Base-by-base conservation (phyloP, 768 basidiomycete genomes). In the Strobilomyces dryophilus region DNA sequence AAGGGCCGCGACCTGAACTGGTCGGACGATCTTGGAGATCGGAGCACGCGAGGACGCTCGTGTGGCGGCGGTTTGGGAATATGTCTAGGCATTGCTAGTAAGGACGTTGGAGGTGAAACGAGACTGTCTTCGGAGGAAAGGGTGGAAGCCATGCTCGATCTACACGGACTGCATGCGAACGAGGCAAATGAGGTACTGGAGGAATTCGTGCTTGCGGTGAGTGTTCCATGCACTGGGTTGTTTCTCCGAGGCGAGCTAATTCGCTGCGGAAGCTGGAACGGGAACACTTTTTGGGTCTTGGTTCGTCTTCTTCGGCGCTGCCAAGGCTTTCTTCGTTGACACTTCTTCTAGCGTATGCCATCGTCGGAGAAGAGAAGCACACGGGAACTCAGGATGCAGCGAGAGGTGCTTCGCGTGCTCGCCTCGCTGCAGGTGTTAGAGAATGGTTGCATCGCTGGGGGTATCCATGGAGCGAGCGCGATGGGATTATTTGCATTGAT, bases 281-380 rank as follows among this genome's bases (percentile, higher is more conserved):
- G 24, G 94, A 97, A 66, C 84, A 87, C 65, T 95, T 84, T 72
- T 84, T 87, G 64, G 95, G 95, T 8, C 73, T 97, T 51, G 86
- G 89, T 90, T 56, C 52, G 62, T 24, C 60, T 81, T 71, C 14
- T 43, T 43, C 18, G 32, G 29, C 44, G 41, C 7, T 35, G 31
- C 15, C 34, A 29, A 29, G 29, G 29, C 32, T 21, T 43, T 36
- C 45, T 53, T 40, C 57, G 24, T 51, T 59, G 34, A 58, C 43
- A 32, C 32, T 47, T 45, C 27, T 29, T 59, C 35, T 59, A 89
- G 93, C 90, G 6, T 99, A 89, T 66, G 73, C 92, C 18, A 78
- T 99, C 41, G 91, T 98, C 7, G 95, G 97, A 18, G 93, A 98
- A 72, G 92, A 95, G 70, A 95, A 94, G 70, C 95, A 98, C 68